phyloP scores from a whole-genome alignment of 1,139 yeast genomes.

The Chernovozyma sophiae-reginae region DNA sequence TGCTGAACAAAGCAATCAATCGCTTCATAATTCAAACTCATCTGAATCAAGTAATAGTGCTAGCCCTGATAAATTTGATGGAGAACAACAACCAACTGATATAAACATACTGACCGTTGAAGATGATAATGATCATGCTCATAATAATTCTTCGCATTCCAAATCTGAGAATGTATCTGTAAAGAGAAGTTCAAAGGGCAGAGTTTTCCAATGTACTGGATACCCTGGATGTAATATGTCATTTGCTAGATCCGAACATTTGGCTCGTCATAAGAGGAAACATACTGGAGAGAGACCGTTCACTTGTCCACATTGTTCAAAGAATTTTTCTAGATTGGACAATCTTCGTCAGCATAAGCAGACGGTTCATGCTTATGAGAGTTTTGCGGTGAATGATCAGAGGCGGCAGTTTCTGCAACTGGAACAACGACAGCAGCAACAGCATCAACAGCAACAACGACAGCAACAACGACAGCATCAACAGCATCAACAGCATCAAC shows the following conservation, averaged over 20 bases:
- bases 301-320: slow-evolving; percentile 76
- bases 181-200: slow-evolving; percentile 48
- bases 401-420: slow-evolving; percentile 6
- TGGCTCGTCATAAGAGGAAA: slow-evolving; percentile 87
- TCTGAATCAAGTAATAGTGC: too few species aligned
- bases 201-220: slow-evolving; percentile 82
- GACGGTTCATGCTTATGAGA: slow-evolving; percentile 84
- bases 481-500: not conserved
- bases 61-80: too few species aligned
- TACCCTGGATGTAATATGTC: slow-evolving; percentile 86
- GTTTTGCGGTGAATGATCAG: slow-evolving; percentile 26
- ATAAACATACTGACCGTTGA: not conserved
- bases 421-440: slow-evolving; percentile 7
- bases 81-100: too few species aligned
- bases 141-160: too few species aligned
- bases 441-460: not conserved
- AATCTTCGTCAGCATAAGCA: slow-evolving; percentile 89
- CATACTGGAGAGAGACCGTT: slow-evolving; percentile 97
- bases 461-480: not conserved
- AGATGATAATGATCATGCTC: not conserved
- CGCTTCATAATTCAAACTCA: too few species aligned
- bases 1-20: too few species aligned
- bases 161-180: not conserved
- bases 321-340: slow-evolving; percentile 79
- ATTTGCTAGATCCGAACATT: slow-evolving; percentile 83